Evolutionary conservation across 495 filamentous ascomycete genomes (phyloP).

Genomic region (Trypethelium eluteriae): DNA sequence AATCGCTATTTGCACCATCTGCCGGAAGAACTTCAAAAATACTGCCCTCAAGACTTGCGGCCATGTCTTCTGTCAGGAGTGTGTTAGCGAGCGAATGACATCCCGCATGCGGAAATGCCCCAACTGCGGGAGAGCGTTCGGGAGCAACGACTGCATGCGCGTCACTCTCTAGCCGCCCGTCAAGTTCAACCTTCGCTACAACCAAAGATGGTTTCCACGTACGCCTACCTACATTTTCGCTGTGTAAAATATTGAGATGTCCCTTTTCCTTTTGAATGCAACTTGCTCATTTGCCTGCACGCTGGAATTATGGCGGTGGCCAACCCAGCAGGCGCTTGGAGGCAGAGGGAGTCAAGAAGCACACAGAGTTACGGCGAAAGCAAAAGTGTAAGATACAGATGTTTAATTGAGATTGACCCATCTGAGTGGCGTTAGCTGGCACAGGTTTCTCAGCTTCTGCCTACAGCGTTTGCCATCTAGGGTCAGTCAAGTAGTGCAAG

Average conservation of each 20-base stretch:
- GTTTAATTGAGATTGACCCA: not conserved
- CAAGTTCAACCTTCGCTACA: no score
- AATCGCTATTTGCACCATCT: slow-evolving; percentile 83
- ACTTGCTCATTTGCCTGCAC: no score
- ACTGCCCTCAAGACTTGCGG: slow-evolving; percentile 87
- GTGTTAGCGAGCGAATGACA: slow-evolving; percentile 77
- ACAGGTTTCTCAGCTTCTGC: not conserved
- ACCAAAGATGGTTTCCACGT: no score
- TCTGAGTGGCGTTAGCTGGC: not conserved
- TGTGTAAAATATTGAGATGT: slow-evolving; percentile 2
- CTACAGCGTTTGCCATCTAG: not conserved
- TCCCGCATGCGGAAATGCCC: slow-evolving; percentile 93
- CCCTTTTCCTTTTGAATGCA: not conserved
- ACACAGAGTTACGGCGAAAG: not conserved
- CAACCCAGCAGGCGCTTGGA: not conserved
- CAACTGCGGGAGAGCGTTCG: slow-evolving; percentile 83
- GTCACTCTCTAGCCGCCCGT: slow-evolving; percentile 28
- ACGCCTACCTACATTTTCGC: not conserved
- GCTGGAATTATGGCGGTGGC: not conserved
- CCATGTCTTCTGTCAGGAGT: slow-evolving; percentile 89
- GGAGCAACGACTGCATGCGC: slow-evolving; percentile 75
- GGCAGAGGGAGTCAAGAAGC: not conserved
- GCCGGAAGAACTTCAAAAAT: slow-evolving; percentile 84
- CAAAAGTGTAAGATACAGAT: slow-evolving; percentile 2
- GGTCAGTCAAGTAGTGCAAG: not conserved